Evolutionary conservation across 192 early-diverging fungal genomes (phyloP).

Genomic region (Entomortierella lignicola): DNA sequence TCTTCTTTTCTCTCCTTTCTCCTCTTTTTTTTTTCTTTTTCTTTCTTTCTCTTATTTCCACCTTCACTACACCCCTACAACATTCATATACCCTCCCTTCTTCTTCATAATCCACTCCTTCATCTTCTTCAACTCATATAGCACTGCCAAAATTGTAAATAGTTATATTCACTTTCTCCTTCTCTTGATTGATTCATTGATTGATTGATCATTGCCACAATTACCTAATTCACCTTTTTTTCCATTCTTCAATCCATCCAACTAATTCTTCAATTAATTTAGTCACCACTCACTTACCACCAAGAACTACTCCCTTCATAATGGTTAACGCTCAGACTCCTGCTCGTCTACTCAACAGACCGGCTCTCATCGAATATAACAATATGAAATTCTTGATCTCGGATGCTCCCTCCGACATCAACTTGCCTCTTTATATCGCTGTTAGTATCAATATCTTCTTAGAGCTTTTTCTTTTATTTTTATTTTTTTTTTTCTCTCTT

Average conservation of each 20-base stretch:
- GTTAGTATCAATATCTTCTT: constrained; percentile 48
- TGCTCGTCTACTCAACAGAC: constrained; percentile 64
- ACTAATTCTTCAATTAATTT: neutral
- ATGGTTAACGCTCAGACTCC: constrained; percentile 6
- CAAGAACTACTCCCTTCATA: neutral
- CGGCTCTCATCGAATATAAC: constrained; percentile 75
- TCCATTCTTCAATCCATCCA: neutral
- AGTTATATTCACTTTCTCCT: neutral
- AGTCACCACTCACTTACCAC: too few species aligned
- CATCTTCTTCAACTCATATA: neutral
- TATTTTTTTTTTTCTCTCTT: neutral
- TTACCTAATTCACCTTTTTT: neutral
- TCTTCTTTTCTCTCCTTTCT: neutral
- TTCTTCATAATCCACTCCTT: neutral
- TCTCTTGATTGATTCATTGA: neutral
- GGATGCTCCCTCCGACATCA: constrained; percentile 81
- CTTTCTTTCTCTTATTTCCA: too few species aligned
- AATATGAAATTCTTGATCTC: constrained; percentile 80
- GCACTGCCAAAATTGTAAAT: neutral
- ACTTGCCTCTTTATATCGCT: constrained; percentile 72
- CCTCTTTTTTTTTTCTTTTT: neutral
- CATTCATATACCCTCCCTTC: neutral
- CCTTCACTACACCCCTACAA: neutral
- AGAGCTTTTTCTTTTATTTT: neutral
- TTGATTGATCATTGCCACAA: neutral